Evolutionary conservation across 352 stramenopile genomes (phyloP).

Genomic region (Thraustotheca clavata): DNA sequence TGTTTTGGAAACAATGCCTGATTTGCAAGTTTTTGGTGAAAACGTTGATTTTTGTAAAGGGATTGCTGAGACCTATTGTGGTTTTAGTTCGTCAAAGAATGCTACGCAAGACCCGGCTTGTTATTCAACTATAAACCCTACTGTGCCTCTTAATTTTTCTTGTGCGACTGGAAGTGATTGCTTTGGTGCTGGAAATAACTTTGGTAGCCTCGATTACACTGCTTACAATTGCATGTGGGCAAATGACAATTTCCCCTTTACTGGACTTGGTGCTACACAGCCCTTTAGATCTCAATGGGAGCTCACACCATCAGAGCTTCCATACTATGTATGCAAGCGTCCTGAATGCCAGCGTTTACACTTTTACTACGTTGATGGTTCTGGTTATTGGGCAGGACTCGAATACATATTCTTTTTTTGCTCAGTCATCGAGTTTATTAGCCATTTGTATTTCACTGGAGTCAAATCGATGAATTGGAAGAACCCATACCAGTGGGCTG

Average conservation of each 20-base stretch:
- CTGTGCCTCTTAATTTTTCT: conserved; percentile 35
- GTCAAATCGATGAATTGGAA: conserved; percentile 40
- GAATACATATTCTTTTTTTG: conserved; percentile 66
- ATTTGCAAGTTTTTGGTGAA: conserved; percentile 63
- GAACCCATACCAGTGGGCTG: conserved; percentile 55
- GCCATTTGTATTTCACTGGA: conserved; percentile 32
- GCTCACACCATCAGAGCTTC: conserved; percentile 30
- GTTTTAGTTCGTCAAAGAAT: conserved; percentile 23
- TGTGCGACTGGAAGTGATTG: conserved; percentile 34
- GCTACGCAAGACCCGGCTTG: conserved; percentile 47
- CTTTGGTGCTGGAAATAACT: conserved; percentile 50
- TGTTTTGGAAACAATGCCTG: conserved; percentile 71
- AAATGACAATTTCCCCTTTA: conserved; percentile 24
- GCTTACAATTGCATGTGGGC: conserved; percentile 39
- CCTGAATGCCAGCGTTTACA: conserved; percentile 69
- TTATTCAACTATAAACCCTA: conserved; percentile 37
- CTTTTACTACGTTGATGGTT: conserved; percentile 64
- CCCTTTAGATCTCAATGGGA: conserved; percentile 44
- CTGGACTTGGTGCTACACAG: conserved; percentile 25
- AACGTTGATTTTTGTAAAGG: conserved; percentile 49
- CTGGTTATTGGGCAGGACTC: conserved; percentile 35
- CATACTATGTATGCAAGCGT: conserved; percentile 53
- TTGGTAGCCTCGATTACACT: conserved; percentile 27
- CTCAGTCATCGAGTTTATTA: conserved; percentile 47
- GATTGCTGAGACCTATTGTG: conserved; percentile 46